Conservation (phyloP, 169 alveolate species). For the Plasmodium yoelii region DNA sequence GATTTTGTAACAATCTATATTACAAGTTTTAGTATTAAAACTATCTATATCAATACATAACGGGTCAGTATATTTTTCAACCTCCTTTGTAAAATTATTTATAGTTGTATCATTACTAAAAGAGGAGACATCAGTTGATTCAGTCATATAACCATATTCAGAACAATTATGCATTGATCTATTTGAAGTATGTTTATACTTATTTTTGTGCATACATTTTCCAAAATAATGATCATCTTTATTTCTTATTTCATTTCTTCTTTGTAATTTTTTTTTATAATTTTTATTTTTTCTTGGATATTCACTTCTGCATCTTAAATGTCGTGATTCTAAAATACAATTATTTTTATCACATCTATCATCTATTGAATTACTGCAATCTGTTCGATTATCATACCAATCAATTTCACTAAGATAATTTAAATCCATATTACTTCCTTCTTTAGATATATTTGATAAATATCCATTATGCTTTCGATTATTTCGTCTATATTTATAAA, state of each 20-base stretch:
- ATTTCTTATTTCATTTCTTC: not conserved
- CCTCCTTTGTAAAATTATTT: slow-evolving; percentile 21
- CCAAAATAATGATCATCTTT: not conserved
- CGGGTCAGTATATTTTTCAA: slow-evolving; percentile 32
- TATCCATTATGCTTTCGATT: too few relatives aligned
- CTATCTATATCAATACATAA: slow-evolving; percentile 24
- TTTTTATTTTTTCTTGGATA: not conserved
- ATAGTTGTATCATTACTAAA: slow-evolving; percentile 30
- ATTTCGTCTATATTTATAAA: too few relatives aligned
- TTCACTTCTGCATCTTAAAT: too few relatives aligned
- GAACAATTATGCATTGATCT: not conserved
- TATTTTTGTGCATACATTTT: not conserved
- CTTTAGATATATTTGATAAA: too few relatives aligned
- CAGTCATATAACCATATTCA: slow-evolving; percentile 3
- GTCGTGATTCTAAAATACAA: too few relatives aligned
- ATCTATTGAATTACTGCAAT: too few relatives aligned
- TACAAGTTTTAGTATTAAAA: not conserved
- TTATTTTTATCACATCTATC: too few relatives aligned
- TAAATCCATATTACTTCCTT: too few relatives aligned
- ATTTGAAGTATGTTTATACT: not conserved
- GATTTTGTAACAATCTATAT: slow-evolving; percentile 5
- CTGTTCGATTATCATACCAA: too few relatives aligned
- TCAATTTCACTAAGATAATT: too few relatives aligned
- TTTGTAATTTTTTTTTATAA: not conserved
- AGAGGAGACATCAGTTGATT: not conserved